Evolutionary conservation across 148 eudicot genomes (phyloP).

Genomic region (Beta vulgaris): DNA sequence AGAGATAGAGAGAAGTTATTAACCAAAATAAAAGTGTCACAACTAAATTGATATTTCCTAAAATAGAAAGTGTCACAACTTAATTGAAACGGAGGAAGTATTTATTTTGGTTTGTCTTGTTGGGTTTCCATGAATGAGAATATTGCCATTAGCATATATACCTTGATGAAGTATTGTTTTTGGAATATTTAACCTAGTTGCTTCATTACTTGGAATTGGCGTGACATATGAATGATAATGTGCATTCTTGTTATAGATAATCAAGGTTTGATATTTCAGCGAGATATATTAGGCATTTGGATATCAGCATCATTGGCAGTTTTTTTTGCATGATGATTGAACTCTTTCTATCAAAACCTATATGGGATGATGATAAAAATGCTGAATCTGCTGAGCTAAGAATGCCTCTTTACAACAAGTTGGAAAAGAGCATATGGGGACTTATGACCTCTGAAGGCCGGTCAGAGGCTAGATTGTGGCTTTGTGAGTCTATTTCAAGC

Average conservation of each 20-base stretch:
- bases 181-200: not conserved
- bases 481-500: conserved; percentile 67
- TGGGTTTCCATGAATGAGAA: not conserved
- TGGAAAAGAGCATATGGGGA: conserved; percentile 55
- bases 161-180: too few species aligned
- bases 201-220: too few species aligned
- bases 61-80: too few species aligned
- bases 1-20: too few species aligned
- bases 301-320: not conserved
- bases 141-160: not conserved
- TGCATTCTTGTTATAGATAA: conserved; percentile 16
- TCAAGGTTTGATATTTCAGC: not conserved
- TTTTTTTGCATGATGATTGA: conserved; percentile 47
- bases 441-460: conserved; percentile 64
- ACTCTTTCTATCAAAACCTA: conserved; percentile 56
- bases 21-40: too few species aligned
- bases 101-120: too few species aligned
- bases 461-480: conserved; percentile 89
- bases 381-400: conserved; percentile 40
- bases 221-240: not conserved
- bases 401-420: conserved; percentile 41
- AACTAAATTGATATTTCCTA: too few species aligned
- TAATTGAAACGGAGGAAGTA: too few species aligned
- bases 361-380: conserved; percentile 34
- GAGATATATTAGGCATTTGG: not conserved